Evolutionary conservation across 352 stramenopile genomes (phyloP), one percentile per base, ranked within the genome.

Genomic region (Phytopythium mirpurense): DNA sequence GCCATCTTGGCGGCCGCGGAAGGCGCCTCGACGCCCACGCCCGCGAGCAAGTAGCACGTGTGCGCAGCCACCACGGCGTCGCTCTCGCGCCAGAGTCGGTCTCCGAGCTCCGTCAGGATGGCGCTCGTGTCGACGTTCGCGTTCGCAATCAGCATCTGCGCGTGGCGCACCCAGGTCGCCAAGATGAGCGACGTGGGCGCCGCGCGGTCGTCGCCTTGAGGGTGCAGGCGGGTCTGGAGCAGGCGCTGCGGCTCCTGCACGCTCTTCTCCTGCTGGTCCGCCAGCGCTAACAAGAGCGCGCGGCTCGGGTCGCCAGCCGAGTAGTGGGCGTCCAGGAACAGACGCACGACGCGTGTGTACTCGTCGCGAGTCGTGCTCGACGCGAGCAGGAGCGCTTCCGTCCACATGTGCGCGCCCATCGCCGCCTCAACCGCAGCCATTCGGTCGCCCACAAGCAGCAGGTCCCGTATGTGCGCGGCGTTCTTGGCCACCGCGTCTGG

Each of bases 341-440:
- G 68, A 19, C 75, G 73, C 37, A 95, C 43, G 2, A 93, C 86
- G 32, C 79, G 78, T 67, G 81, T 90, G 68, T 93, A 95, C 56
- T 90, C 77, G 38, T 92, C 83, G 26, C 89, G 90, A 58, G 88
- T 82, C 1, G 82, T 90, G 59, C 90, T 91, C 8, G 81, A 92
- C 27, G 77, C 83, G 41, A 95, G 88, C 2, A 95, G 65, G 71
- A 95, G 92, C 2, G 85, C 85, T 62, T 95, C 81, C 0, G 85
- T 77, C 85, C 85, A 95, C 78, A 95, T 88, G 35, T 93, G 76
- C 12, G 80, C 73, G 27, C 72, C 61, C 34, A 90, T 88, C n/a
- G 85, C 81, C n/a, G 77, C 56, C 49, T 86, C 82, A 26, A 93
- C 75, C 3, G 85, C 81, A 9, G 60, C 72, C 63, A 88, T 89